Conservation (phyloP, 345 rosid species). For the Trapa incisa region DNA sequence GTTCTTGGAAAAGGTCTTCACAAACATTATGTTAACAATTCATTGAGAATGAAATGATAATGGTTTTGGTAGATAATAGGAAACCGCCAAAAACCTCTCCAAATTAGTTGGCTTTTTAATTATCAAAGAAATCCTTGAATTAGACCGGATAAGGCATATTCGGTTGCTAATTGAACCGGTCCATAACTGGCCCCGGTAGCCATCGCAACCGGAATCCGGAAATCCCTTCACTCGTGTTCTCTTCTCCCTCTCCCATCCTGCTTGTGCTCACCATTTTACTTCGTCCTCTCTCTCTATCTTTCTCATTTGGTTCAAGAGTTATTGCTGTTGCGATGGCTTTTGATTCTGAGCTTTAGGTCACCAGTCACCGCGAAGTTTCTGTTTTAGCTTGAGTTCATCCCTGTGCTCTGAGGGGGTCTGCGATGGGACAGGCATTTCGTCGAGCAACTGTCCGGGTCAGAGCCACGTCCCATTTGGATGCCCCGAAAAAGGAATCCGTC, state of each 20-base stretch:
- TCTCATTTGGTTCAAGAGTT: not conserved
- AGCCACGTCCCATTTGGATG: constrained; percentile 21
- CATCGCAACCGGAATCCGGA: not conserved
- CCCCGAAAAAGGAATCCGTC: constrained; percentile 23
- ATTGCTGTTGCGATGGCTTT: not conserved
- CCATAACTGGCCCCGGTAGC: not conserved
- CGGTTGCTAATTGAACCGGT: not conserved
- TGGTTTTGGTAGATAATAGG: too few relatives aligned
- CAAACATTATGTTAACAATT: too few relatives aligned
- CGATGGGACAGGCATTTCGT: constrained; percentile 98
- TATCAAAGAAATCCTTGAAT: too few relatives aligned
- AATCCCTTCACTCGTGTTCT: too few relatives aligned
- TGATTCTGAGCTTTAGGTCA: not conserved
- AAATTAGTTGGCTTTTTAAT: too few relatives aligned
- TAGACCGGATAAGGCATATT: not conserved
- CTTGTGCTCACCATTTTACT: not conserved
- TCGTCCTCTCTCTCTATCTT: not conserved
- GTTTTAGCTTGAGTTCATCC: not conserved
- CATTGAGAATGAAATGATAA: too few relatives aligned
- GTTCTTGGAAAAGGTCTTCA: too few relatives aligned
- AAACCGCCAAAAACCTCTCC: too few relatives aligned
- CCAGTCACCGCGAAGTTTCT: not conserved
- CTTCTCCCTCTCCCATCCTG: not conserved
- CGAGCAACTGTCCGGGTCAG: constrained; percentile 72
- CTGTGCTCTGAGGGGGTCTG: not conserved